These are phyloP conservation scores for Diplotaxis tenuifolia DNA, from an alignment of 345 rosid species.

Conservation along the genomic window DNA sequence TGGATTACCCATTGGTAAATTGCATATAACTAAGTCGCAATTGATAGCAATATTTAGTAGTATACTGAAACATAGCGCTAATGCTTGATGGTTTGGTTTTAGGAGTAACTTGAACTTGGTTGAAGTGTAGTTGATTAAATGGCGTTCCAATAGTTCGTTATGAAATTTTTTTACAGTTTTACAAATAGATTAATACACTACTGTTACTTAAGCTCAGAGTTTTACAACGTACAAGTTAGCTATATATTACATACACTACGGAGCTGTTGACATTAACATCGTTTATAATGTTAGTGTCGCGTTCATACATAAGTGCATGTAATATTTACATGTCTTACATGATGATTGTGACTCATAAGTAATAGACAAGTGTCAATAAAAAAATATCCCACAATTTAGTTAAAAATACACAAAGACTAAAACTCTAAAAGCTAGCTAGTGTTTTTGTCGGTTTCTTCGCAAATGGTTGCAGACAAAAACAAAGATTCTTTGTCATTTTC, in stretches of 20 bases:
- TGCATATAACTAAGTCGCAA: background rate
- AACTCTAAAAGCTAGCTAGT: constrained; percentile 1
- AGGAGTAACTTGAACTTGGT: background rate
- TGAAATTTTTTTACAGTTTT: background rate
- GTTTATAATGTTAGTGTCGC: background rate
- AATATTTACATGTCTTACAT: background rate
- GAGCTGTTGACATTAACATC: background rate
- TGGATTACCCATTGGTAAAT: background rate
- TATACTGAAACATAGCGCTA: background rate
- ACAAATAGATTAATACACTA: too few species aligned
- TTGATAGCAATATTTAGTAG: background rate
- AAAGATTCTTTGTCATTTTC: constrained; percentile 20
- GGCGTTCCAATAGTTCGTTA: background rate
- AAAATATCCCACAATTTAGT: background rate
- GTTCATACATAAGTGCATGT: background rate
- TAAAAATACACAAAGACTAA: background rate
- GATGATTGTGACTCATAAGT: background rate
- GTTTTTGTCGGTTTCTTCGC: constrained; percentile 28
- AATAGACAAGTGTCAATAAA: background rate
- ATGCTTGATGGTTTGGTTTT: background rate
- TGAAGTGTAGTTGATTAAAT: background rate
- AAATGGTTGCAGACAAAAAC: constrained; percentile 26
- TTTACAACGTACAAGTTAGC: too few species aligned
- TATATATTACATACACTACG: too few species aligned
- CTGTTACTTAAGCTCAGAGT: too few species aligned